Evolutionary conservation across 2,329 filamentous ascomycete genomes (phyloP).

Genomic region (Laburnicola sp.): DNA sequence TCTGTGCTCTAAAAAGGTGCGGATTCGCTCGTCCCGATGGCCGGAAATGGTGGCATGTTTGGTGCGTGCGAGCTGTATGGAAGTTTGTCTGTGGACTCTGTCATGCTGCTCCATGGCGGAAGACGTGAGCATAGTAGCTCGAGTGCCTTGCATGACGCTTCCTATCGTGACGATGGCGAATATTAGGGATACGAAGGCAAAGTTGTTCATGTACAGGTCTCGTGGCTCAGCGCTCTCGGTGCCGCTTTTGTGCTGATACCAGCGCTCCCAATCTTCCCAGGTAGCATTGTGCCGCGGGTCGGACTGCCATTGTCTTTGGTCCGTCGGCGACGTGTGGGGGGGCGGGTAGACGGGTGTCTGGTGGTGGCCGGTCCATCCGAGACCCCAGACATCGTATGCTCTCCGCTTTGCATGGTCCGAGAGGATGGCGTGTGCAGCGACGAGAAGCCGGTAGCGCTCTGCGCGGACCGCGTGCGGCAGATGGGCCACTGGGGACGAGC

Average conservation of each 20-base stretch:
- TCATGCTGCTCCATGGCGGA: slow-evolving; percentile 68
- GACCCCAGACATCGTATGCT: slow-evolving; percentile 79
- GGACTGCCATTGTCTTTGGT: slow-evolving; percentile 42
- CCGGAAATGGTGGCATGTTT: slow-evolving; percentile 56
- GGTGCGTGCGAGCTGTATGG: slow-evolving; percentile 62
- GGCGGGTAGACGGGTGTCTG: slow-evolving; percentile 22
- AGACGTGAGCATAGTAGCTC: slow-evolving; percentile 65
- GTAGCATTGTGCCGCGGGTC: slow-evolving; percentile 74
- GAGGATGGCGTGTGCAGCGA: slow-evolving; percentile 85
- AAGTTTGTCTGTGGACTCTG: slow-evolving; percentile 67
- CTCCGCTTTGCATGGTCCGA: slow-evolving; percentile 76
- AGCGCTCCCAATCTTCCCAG: slow-evolving; percentile 94
- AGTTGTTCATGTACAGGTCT: slow-evolving; percentile 74
- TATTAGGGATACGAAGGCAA: slow-evolving; percentile 74
- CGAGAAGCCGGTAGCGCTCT: slow-evolving; percentile 88
- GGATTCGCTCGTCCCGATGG: slow-evolving; percentile 62
- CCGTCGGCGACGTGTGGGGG: slow-evolving; percentile 28
- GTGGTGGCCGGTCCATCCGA: slow-evolving; percentile 68
- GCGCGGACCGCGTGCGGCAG: slow-evolving; percentile 65
- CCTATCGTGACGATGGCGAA: slow-evolving; percentile 70
- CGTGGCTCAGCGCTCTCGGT: slow-evolving; percentile 44
- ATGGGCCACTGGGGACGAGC: slow-evolving; percentile 45
- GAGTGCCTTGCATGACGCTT: slow-evolving; percentile 70
- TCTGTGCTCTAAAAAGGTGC: slow-evolving; percentile 69
- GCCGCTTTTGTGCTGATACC: slow-evolving; percentile 37